A percentile compares a stretch with the other conserved stretches of the same genome.
Conservation (phyloP, 805 yeast species). For the Wickerhamomyces canadensis region DNA sequence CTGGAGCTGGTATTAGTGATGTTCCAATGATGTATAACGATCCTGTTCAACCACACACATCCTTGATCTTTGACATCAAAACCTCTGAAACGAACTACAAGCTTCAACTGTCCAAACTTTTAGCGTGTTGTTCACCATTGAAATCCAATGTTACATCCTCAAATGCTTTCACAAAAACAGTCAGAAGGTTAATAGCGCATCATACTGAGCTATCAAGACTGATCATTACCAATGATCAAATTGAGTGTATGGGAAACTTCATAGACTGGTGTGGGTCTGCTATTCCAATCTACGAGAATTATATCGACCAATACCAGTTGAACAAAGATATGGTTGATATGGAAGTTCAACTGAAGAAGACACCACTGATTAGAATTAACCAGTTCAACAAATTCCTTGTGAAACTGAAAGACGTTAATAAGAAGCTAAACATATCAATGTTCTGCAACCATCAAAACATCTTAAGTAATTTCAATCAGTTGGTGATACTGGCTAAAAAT, state of each 20-base stretch:
- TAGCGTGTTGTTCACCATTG: constrained; percentile 4
- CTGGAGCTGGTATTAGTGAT: not conserved
- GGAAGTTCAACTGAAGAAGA: constrained; percentile 5
- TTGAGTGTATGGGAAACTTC: constrained; percentile 1
- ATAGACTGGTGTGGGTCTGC: constrained; percentile 4
- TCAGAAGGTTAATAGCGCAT: constrained; percentile 1
- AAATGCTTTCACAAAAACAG: not conserved
- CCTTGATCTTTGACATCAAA: constrained; percentile 2
- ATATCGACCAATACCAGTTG: constrained; percentile 5
- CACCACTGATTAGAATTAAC: constrained; percentile 8
- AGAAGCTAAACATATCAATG: not conserved
- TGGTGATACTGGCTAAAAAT: constrained; percentile 13
- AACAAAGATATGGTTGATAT: constrained; percentile 6
- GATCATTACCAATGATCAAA: constrained; percentile 1
- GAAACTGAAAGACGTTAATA: not conserved
- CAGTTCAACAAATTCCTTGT: constrained; percentile 3
- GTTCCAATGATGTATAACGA: not conserved
- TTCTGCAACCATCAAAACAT: not conserved
- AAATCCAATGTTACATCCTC: not conserved
- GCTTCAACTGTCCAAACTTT: constrained; percentile 1
- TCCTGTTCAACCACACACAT: not conserved
- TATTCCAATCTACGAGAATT: constrained; percentile 5
- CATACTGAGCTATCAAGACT: constrained; percentile 6
- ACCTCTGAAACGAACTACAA: constrained; percentile 3
- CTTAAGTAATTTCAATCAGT: not conserved